A percentile compares a stretch with the other conserved stretches of the same genome.
phyloP scores from a whole-genome alignment of 495 filamentous ascomycete genomes.

The Acidiella bohemica region DNA sequence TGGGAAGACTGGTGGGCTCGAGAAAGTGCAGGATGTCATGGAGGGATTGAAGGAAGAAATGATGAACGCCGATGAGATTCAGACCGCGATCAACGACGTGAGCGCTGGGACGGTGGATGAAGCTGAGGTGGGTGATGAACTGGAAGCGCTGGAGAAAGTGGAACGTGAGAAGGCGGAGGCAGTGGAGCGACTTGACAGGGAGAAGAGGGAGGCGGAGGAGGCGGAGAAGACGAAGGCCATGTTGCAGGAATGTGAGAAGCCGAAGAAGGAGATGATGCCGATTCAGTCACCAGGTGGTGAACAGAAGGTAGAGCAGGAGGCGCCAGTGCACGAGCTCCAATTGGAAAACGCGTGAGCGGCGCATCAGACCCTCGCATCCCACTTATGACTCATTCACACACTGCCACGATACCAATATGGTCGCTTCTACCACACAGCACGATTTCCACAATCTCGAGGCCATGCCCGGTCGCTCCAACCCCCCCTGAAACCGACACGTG shows the following conservation, averaged over 20 bases:
- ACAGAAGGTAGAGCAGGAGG: too few relatives aligned
- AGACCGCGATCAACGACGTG: conserved; percentile 54
- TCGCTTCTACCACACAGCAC: too few relatives aligned
- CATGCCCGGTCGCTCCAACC: too few relatives aligned
- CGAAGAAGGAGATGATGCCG: too few relatives aligned
- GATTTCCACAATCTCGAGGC: too few relatives aligned
- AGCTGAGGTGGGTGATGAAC: conserved; percentile 74
- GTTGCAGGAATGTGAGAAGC: conserved; percentile 28
- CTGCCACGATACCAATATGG: too few relatives aligned
- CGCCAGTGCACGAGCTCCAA: too few relatives aligned
- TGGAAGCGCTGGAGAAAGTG: conserved; percentile 59
- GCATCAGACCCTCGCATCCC: too few relatives aligned
- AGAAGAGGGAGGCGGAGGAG: conserved; percentile 23
- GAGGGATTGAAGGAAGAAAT: conserved; percentile 57
- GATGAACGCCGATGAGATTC: conserved; percentile 68
- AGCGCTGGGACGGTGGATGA: conserved; percentile 54
- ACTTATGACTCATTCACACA: too few relatives aligned
- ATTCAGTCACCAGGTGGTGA: too few relatives aligned
- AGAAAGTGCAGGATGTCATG: conserved; percentile 26
- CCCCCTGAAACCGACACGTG: too few relatives aligned
- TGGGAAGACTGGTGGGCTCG: conserved; percentile 54
- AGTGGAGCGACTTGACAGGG: conserved; percentile 31
- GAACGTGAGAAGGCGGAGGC: conserved; percentile 46
- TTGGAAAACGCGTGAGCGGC: too few relatives aligned
- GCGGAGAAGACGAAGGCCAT: conserved; percentile 19